Conservation (phyloP, 2,329 filamentous ascomycete genomes). For the Xylaria sp. region DNA sequence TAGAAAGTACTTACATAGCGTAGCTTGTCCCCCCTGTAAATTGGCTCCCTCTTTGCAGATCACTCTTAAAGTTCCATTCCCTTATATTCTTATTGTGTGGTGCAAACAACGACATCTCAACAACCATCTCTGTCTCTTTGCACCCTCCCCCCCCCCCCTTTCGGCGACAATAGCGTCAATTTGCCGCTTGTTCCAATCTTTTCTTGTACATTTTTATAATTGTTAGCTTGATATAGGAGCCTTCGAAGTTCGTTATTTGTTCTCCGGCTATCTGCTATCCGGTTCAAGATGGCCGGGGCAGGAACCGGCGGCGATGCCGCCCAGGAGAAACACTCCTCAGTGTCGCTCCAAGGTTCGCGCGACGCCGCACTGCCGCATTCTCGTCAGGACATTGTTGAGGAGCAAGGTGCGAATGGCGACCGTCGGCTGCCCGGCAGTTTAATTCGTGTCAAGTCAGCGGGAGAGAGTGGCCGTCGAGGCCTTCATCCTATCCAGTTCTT, state of each 20-base stretch:
- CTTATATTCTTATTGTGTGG: background rate
- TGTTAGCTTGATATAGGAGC: no score
- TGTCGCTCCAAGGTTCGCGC: conserved; percentile 39
- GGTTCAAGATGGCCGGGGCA: conserved; percentile 22
- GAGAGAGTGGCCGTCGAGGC: conserved; percentile 76
- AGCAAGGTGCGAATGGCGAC: conserved; percentile 26
- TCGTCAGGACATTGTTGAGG: conserved; percentile 38
- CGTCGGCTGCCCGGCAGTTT: conserved; percentile 26
- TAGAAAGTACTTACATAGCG: no score
- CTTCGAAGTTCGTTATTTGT: background rate
- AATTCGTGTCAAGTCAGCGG: conserved; percentile 54
- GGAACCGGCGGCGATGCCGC: conserved; percentile 20
- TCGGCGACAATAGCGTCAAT: conserved; percentile 1
- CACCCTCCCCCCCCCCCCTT: no score
- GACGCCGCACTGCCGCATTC: conserved; percentile 45
- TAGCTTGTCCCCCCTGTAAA: background rate
- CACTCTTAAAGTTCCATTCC: conserved; percentile 1
- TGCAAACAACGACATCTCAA: background rate
- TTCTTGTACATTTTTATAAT: background rate
- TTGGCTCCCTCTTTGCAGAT: conserved; percentile 33
- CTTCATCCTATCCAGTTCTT: conserved; percentile 73
- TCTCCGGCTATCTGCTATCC: background rate
- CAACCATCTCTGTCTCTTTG: background rate
- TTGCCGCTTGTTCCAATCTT: background rate
- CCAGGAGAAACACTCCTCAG: conserved; percentile 39